Percentiles rank a stretch among this genome's conserved stretches.
Evolutionary conservation across 2,329 filamentous ascomycete genomes (phyloP).

Genomic region (Sclerotinia minor): DNA sequence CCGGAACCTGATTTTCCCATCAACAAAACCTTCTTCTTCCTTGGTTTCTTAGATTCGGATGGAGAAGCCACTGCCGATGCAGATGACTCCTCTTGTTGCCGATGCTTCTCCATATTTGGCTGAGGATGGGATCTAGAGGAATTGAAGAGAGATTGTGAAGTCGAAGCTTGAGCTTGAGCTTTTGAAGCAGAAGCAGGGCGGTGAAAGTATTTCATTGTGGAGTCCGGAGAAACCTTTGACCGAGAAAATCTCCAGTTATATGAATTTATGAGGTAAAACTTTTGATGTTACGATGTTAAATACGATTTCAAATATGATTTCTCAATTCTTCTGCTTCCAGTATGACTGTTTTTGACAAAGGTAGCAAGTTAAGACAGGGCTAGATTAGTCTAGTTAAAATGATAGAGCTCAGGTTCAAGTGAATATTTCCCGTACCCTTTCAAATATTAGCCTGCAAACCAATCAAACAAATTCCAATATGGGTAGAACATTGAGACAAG

Average conservation of each 20-base stretch:
- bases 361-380: neutral
- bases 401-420: neutral
- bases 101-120: constrained; percentile 23
- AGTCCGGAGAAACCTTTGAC: constrained; percentile 8
- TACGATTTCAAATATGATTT: neutral
- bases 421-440: neutral
- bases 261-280: neutral
- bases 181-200: constrained; percentile 17
- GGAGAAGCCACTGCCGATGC: constrained; percentile 17
- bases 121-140: constrained; percentile 10
- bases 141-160: neutral
- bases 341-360: neutral
- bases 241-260: neutral
- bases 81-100: constrained; percentile 16
- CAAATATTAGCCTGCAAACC: neutral
- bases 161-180: constrained; percentile 5
- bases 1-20: constrained; percentile 98
- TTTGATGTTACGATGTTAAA: neutral
- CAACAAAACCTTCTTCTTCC: constrained; percentile 83
- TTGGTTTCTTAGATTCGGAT: constrained; percentile 52
- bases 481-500: neutral
- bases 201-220: constrained; percentile 18
- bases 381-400: neutral
- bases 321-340: neutral
- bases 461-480: neutral